Evolutionary conservation across 164 flowering plant species (phyloP), one percentile per base, ranked within the genome.

Genomic region (Chloranthus sessilifolius): DNA sequence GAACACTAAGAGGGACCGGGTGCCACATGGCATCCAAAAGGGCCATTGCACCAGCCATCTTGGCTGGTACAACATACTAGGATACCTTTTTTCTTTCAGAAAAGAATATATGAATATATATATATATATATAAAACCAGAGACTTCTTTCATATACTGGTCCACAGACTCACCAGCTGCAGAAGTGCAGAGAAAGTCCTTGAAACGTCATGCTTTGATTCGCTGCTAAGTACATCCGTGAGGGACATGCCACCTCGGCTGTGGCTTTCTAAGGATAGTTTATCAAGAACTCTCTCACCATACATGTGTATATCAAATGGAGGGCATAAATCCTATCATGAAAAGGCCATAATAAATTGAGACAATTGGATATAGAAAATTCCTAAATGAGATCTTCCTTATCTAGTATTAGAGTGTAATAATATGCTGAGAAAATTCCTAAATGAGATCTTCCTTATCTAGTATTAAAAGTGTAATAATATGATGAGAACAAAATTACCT

Each of bases 251-350:
- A 43, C 52, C 60, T 45, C 49, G 68, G 45, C 45, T 33, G 15
- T 76, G 74, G 40, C 47, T 67, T 49, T 75, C 74, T 16, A 50
- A 19, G 12, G 83, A 70, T 35, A 89, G 59, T 67, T 74, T 82
- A 25, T 73, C 76, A 47, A 94, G 33, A 60, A 89, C 74, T 60
- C 65, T 75, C 34, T 75, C 80, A 26, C 97, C 92, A 54, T 83
- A 94, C 19, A 67, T 78, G 54, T 89, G 97, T 50, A 94, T 89
- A 62, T 94, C 96, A 70, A 94, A 94, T 26, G 97, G 86, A 26
- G 88, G 82, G 47, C 43, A 90, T 26, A 77, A 63, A 22, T 89
- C 96, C 99, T 94, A 73, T 46, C 39, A 68, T 21, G 59, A 55
- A 37, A 28, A 62, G 23, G 11, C 39, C 31, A 25, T 26, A 4